Base-by-base conservation (phyloP, 2,329 filamentous ascomycete genomes). In the Diaporthe capsici region DNA sequence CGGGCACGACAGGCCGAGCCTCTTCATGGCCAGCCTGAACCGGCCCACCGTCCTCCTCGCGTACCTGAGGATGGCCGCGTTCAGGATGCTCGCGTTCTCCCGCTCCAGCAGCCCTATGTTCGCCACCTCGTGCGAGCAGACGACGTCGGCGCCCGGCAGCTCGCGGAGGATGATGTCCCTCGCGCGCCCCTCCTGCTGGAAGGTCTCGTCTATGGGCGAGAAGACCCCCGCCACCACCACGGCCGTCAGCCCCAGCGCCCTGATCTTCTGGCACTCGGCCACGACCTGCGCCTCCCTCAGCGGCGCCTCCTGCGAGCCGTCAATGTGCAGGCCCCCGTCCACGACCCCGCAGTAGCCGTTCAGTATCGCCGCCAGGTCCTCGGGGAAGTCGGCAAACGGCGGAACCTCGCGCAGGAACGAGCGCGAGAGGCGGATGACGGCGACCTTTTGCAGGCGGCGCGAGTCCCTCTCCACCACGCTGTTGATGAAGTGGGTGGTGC, bases 191-290 rank as follows among this genome's bases (percentile, higher is more conserved):
- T 91, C 90, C 79, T 92, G 90, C 57, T 81, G 82, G 78, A 87
- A 87, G 4, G 85, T 78, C 13, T 87, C 86, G 79, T 92, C 90
- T 34, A 91, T 89, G 0, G 90, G 90, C 12, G 88, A 89, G 81
- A 90, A 92, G 12, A 91, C 86, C 2, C 90, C 90, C 6, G 88
- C 87, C 6, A 92, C 83, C 0, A 91, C 90, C 2, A 92, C 83
- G 53, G 85, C 85, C 28, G 72, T 80, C 82, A 83, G 57, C 4
- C 81, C 77, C 20, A 78, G 77, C n/a, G 72, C 68, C 39, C 76
- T 77, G 72, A 84, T 82, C 28, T 42, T 61, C 4, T 49, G 25
- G 58, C 72, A 75, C n/a, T 74, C 72, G 15, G 55, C 72, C n/a
- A 75, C 60, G 22, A 79, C 75, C 73, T 89, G 83, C 34, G 82